Evolutionary conservation across 345 rosid species (phyloP), one percentile per base, ranked within the genome.

Genomic region (Syzygium jambos): DNA sequence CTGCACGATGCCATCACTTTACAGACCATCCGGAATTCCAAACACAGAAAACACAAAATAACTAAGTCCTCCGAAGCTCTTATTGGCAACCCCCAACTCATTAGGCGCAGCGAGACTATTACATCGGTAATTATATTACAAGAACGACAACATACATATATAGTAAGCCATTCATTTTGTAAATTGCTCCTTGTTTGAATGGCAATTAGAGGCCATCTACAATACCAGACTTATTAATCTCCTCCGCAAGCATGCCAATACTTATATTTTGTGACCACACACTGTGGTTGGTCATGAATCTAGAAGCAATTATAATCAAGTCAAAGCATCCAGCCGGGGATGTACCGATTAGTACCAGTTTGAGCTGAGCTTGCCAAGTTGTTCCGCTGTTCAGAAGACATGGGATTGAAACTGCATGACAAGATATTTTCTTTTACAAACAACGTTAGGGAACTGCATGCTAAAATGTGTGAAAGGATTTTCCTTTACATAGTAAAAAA

Each of bases 251-350:
- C 41, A 17, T 65, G 77, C 41, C 41, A 30, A 34, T 34, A 38
- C 80, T 34, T 73, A 73, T 73, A 73, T 73, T 16, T 15, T 73
- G 78, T 34, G 80, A 73, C 34, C 49, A 73, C 34, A n/a, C 49
- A 34, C 25, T 22, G 46, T 68, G 46, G 25, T 34, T 73, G 80
- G 49, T 34, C 49, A 22, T 9, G 46, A 73, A 34, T 73, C 19
- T 73, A 68, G 78, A 34, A 68, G 78, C 46, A 38, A 38, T 34
- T 73, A 73, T 11, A 34, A 34, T 34, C 25, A 9, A 34, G 9
- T 85, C 89, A 90, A 59, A 78, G 87, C 93, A 92, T 89, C 92
- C 92, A 92, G 15, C 88, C 90, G 4, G 90, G 91, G n/a, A 87
- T 85, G 86, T 87, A 85, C 23, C 89, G 88, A 61, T 57, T 82